Evolutionary conservation across 768 basidiomycete genomes (phyloP).

Genomic region (Russula brevipes): DNA sequence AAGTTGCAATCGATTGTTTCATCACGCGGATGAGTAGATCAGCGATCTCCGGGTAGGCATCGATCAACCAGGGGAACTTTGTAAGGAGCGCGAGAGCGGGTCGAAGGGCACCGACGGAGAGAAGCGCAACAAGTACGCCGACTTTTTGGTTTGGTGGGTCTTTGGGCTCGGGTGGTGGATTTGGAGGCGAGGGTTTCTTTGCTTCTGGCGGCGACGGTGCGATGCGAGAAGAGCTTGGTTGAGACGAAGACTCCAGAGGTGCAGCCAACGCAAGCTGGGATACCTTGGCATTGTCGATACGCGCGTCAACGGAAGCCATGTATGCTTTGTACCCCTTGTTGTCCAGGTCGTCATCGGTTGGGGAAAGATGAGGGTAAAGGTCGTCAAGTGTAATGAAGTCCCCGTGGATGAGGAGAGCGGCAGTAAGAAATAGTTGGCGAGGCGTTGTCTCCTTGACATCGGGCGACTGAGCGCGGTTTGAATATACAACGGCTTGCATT

Average conservation of each 20-base stretch:
- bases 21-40: slow-evolving; percentile 80
- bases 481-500: slow-evolving; percentile 23
- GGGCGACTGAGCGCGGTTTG: slow-evolving; percentile 38
- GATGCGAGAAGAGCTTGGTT: slow-evolving; percentile 38
- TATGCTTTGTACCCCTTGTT: slow-evolving; percentile 56
- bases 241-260: slow-evolving; percentile 55
- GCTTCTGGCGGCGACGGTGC: slow-evolving; percentile 37
- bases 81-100: slow-evolving; percentile 75
- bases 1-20: slow-evolving; percentile 57
- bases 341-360: slow-evolving; percentile 73
- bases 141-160: slow-evolving; percentile 68
- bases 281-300: slow-evolving; percentile 61
- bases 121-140: slow-evolving; percentile 69
- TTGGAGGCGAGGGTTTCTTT: slow-evolving; percentile 30
- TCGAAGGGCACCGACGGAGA: slow-evolving; percentile 78
- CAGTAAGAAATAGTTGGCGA: slow-evolving; percentile 69
- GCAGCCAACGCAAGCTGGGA: slow-evolving; percentile 84
- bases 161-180: slow-evolving; percentile 36
- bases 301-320: slow-evolving; percentile 52
- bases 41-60: slow-evolving; percentile 75
- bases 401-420: slow-evolving; percentile 86
- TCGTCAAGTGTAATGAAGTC: slow-evolving; percentile 84
- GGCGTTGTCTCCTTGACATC: slow-evolving; percentile 61
- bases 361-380: slow-evolving; percentile 83
- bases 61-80: slow-evolving; percentile 80